phyloP scores from a whole-genome alignment of 768 basidiomycete genomes.

The Collybia sp. region DNA sequence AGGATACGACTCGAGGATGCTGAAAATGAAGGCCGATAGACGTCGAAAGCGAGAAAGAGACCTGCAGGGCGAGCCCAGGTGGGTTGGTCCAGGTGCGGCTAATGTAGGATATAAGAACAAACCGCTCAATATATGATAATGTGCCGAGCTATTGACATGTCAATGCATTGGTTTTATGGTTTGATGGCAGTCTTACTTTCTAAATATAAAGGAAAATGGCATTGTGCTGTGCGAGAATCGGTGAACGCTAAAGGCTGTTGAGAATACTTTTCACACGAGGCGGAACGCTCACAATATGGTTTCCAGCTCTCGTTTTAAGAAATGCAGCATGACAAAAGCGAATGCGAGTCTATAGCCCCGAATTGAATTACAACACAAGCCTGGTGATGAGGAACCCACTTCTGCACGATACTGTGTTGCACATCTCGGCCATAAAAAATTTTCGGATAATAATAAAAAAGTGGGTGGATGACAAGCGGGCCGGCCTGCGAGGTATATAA shows the following conservation, averaged over 20 bases:
- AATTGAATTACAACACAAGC: slow-evolving; percentile 4
- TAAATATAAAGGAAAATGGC: slow-evolving; percentile 81
- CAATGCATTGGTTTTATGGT: neutral
- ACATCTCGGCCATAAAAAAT: slow-evolving; percentile 69
- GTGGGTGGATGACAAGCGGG: slow-evolving; percentile 84
- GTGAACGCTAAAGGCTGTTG: slow-evolving; percentile 59
- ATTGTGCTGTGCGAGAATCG: slow-evolving; percentile 95
- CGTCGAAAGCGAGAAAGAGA: slow-evolving; percentile 67
- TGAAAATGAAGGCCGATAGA: slow-evolving; percentile 81
- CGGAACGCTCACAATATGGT: slow-evolving; percentile 69
- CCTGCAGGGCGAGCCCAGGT: slow-evolving; percentile 31
- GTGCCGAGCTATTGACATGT: slow-evolving; percentile 57
- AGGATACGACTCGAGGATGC: slow-evolving; percentile 56
- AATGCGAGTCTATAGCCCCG: slow-evolving; percentile 48
- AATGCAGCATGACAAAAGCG: slow-evolving; percentile 79
- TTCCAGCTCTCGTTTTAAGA: slow-evolving; percentile 88
- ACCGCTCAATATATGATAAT: slow-evolving; percentile 85
- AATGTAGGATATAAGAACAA: slow-evolving; percentile 2
- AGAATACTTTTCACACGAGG: neutral
- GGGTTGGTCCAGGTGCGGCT: neutral
- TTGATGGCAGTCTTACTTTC: slow-evolving; percentile 89
- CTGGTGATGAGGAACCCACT: slow-evolving; percentile 32
- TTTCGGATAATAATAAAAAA: slow-evolving; percentile 69
- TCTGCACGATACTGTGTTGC: slow-evolving; percentile 73
- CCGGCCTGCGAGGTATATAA: slow-evolving; percentile 51